Percentiles rank a stretch among this genome's conserved stretches.
These are phyloP conservation scores for Candida pseudoviswanathii DNA, from an alignment of 1,139 yeast genomes.

Conservation along the genomic window DNA sequence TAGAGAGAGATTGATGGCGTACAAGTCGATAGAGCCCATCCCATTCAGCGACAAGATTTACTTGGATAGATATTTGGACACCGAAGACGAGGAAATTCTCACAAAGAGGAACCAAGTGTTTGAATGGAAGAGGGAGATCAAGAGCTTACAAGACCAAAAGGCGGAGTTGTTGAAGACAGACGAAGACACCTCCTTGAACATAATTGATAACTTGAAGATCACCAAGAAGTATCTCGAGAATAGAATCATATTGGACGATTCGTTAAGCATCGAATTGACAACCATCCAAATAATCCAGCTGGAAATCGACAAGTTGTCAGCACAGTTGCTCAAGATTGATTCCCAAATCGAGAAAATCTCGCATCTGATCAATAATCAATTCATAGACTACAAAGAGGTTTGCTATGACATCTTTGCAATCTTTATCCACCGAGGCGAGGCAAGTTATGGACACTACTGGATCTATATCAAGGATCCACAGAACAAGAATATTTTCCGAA, in stretches of 20 bases:
- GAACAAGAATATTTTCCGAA: conserved; percentile 66
- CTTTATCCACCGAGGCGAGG: conserved; percentile 94
- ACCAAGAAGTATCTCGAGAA: conserved; percentile 59
- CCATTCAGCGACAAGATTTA: conserved; percentile 78
- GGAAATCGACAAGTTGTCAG: conserved; percentile 37
- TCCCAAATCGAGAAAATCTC: conserved; percentile 45
- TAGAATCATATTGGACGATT: conserved; percentile 28
- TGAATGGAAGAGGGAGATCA: conserved; percentile 62
- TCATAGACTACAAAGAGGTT: conserved; percentile 56
- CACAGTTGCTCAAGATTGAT: conserved; percentile 31
- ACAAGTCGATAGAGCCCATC: conserved; percentile 79
- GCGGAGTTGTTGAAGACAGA: conserved; percentile 44
- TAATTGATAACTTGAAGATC: conserved; percentile 48
- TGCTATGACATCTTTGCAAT: conserved; percentile 89
- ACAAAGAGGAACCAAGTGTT: conserved; percentile 59
- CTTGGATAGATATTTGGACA: conserved; percentile 84
- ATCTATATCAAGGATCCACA: conserved; percentile 81
- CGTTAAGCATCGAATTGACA: conserved; percentile 17
- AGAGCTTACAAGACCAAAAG: conserved; percentile 44
- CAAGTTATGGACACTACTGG: conserved; percentile 97
- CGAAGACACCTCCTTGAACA: conserved; percentile 51
- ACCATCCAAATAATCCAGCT: conserved; percentile 15
- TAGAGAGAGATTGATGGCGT: conserved; percentile 68
- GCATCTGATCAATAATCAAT: conserved; percentile 56
- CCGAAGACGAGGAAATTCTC: conserved; percentile 59